These are phyloP conservation scores for Rachicladosporium sp. DNA, from an alignment of 2,329 filamentous ascomycete species.

Conservation along the genomic window DNA sequence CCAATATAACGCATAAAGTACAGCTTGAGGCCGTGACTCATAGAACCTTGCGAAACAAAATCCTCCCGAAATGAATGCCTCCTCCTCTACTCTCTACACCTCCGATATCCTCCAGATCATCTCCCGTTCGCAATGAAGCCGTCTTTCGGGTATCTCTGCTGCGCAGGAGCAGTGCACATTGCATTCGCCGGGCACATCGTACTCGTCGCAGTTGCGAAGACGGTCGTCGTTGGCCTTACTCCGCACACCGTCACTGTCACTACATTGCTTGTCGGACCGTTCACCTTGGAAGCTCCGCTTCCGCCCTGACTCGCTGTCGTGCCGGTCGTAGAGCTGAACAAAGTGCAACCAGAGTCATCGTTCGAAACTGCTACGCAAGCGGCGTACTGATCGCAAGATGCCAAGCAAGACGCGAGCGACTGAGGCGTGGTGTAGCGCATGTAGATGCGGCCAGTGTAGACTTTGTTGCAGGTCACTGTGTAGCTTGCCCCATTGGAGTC, in stretches of 20 bases:
- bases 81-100: background rate
- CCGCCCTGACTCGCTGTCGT: conserved; percentile 1
- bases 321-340: conserved; percentile 6
- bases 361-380: conserved; percentile 4
- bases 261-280: conserved; percentile 1
- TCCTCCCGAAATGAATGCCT: too few species aligned
- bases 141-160: background rate
- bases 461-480: conserved; percentile 6
- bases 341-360: conserved; percentile 1
- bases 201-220: conserved; percentile 9
- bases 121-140: conserved; percentile 1
- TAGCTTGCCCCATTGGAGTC: conserved; percentile 5
- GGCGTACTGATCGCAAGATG: conserved; percentile 3
- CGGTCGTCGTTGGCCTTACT: conserved; percentile 6
- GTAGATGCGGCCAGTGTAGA: conserved; percentile 7
- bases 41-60: too few species aligned
- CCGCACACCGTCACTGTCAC: conserved; percentile 10
- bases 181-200: conserved; percentile 9
- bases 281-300: conserved; percentile 5
- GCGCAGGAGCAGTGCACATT: conserved; percentile 4
- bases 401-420: conserved; percentile 5
- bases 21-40: too few species aligned
- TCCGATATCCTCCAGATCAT: background rate
- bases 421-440: background rate
- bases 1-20: too few species aligned